phyloP scores from a whole-genome alignment of 2,329 filamentous ascomycete species.

The Colletotrichum gloeosporioides region DNA sequence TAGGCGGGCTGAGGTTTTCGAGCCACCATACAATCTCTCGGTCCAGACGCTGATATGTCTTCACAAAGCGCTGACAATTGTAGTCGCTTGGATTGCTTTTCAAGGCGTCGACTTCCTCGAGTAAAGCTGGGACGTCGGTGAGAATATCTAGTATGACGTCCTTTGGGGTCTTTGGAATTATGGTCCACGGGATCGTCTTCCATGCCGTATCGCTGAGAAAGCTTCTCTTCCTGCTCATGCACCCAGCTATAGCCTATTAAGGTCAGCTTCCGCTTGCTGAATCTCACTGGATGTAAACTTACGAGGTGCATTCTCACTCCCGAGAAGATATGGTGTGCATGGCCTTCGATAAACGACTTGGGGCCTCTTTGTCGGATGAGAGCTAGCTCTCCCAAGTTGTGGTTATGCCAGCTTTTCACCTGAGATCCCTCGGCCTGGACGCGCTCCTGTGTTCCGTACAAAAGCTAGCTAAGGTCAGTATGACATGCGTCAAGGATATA shows the following conservation, averaged over 20 bases:
- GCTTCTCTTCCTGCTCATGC: not conserved
- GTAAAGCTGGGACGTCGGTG: conserved; percentile 29
- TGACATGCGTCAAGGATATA: not conserved
- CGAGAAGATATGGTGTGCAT: conserved; percentile 23
- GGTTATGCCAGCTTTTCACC: conserved; percentile 18
- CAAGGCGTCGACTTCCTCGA: conserved; percentile 31
- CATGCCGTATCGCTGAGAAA: conserved; percentile 31
- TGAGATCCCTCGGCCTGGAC: not conserved
- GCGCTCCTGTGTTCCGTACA: conserved; percentile 17
- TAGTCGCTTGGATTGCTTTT: not conserved
- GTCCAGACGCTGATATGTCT: not conserved
- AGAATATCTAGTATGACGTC: conserved; percentile 35
- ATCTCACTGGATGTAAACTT: not conserved
- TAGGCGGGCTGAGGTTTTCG: not conserved
- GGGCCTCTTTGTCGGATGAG: not conserved
- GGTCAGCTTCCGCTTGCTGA: not conserved
- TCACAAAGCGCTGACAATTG: not conserved
- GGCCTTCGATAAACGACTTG: not conserved
- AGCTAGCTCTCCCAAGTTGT: conserved; percentile 16
- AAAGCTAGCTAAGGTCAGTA: not conserved
- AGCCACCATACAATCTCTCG: not conserved
- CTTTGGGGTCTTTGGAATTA: conserved; percentile 29
- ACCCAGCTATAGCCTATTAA: not conserved
- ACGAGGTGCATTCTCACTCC: conserved; percentile 25
- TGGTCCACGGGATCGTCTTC: conserved; percentile 34